Evolutionary conservation across 345 rosid species (phyloP), one percentile per base, ranked within the genome.

Genomic region (Hibiscus mutabilis): DNA sequence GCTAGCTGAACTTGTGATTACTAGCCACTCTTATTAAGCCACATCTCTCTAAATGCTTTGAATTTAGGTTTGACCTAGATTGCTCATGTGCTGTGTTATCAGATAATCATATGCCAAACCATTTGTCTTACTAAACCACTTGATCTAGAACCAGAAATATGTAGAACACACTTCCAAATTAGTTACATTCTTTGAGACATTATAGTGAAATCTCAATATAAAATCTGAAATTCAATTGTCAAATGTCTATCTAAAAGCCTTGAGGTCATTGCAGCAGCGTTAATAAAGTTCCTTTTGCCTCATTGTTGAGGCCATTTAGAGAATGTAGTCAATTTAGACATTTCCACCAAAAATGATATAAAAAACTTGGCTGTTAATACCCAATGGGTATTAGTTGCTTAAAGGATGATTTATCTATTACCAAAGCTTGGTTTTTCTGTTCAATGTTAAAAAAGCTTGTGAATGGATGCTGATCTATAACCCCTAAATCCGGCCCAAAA

Each of bases 151-250:
- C 31, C 9, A 12, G 52, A 40, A 40, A 21, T 22, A 5, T 42
- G 68, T 7, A 19, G 19, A 40, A 42, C 51, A 4, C 7, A 62
- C 44, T 65, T 0, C 53, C 12, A 42, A 65, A 25, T 52, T 13
- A 42, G 29, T 19, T 64, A 2, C 27, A 42, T 0, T 5, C 33
- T n/a, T 64, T 6, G 19, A 40, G 52, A 42, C 53, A 21, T 5
- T 12, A 42, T 42, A 42, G 16, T 64, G 18, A 13, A 64, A 40
- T 13, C 33, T 44, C 18, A 44, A 65, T 22, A 65, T 2, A 51
- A 14, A 65, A 42, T 65, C n/a, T 65, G 5, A 44, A 65, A 44
- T 44, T 65, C 53, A 22, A 44, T 65, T 65, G 35, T n/a, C 68
- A 21, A 22, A 44, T 6, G 18, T 46, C 69, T 42, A 14, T 65